Conservation (phyloP, 73 alveolate species). For the Urostyla sp. region DNA sequence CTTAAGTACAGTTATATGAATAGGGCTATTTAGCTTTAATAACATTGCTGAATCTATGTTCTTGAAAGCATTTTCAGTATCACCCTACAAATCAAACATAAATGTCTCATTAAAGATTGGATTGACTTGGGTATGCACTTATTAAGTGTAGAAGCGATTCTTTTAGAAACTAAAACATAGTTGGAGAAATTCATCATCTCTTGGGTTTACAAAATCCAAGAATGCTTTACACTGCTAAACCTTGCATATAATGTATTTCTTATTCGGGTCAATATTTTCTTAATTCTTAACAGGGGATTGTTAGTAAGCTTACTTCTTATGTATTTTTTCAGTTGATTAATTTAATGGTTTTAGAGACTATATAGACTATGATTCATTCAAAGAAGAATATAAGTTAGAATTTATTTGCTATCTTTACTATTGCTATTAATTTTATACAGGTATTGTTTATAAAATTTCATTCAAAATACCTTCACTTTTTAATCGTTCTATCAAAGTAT, state of each 20-base stretch:
- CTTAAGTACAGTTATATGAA: constrained; percentile 57
- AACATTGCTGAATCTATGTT: constrained; percentile 56
- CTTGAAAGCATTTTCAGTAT: not conserved
- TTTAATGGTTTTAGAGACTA: not conserved
- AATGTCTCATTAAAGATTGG: constrained; percentile 50
- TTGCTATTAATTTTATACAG: constrained; percentile 15
- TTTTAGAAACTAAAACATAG: constrained; percentile 46
- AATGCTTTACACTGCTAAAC: constrained; percentile 70
- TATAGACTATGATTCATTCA: not conserved
- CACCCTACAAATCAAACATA: constrained; percentile 44
- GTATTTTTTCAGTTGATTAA: not conserved
- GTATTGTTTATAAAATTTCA: constrained; percentile 57
- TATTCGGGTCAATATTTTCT: constrained; percentile 49
- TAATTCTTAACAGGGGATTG: not conserved
- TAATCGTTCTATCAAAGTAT: constrained; percentile 57
- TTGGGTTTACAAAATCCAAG: constrained; percentile 64
- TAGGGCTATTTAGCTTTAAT: constrained; percentile 60
- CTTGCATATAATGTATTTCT: constrained; percentile 57
- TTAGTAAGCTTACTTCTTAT: not conserved
- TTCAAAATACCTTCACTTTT: constrained; percentile 67
- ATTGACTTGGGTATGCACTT: constrained; percentile 44
- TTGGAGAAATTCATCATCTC: constrained; percentile 53
- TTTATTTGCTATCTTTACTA: not conserved
- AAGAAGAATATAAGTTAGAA: not conserved
- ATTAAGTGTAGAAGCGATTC: constrained; percentile 49